These are phyloP conservation scores for Penicillium sp. DNA, from an alignment of 2,329 filamentous ascomycete genomes.

Conservation along the genomic window DNA sequence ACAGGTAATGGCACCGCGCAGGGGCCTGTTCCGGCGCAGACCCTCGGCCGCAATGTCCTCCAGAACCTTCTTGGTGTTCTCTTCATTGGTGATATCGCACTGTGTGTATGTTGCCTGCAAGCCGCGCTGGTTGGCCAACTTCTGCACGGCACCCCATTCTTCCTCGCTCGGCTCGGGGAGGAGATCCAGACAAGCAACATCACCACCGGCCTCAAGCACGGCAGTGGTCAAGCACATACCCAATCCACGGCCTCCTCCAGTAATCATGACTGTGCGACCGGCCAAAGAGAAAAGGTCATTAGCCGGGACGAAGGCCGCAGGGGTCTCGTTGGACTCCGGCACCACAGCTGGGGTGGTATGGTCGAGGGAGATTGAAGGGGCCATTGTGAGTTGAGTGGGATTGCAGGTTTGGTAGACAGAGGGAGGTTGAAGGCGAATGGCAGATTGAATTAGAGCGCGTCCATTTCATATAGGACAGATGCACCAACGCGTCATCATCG, in stretches of 20 bases:
- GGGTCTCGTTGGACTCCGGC: constrained; percentile 35
- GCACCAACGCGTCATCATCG: background rate
- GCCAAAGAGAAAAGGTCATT: constrained; percentile 49
- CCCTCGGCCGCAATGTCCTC: constrained; percentile 37
- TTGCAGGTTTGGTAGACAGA: background rate
- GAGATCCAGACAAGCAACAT: constrained; percentile 53
- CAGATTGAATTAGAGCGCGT: background rate
- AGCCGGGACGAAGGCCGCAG: constrained; percentile 25
- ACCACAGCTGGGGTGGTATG: constrained; percentile 21
- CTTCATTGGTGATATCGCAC: constrained; percentile 53
- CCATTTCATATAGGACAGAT: constrained; percentile 10
- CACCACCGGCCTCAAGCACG: constrained; percentile 52
- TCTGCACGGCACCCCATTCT: constrained; percentile 47
- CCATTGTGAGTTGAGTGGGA: constrained; percentile 16
- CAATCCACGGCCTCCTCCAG: constrained; percentile 54
- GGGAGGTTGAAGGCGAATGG: background rate
- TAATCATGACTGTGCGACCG: constrained; percentile 46
- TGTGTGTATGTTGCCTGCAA: constrained; percentile 43
- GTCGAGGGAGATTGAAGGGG: constrained; percentile 24
- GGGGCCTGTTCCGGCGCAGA: constrained; percentile 19
- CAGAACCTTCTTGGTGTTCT: constrained; percentile 37
- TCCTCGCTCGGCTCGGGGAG: constrained; percentile 33
- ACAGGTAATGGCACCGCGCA: constrained; percentile 43
- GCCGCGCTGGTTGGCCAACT: constrained; percentile 40
- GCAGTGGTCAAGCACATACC: constrained; percentile 54